Evolutionary conservation across 2,329 filamentous ascomycete species (phyloP).

Genomic region (Scytalidium sp.): DNA sequence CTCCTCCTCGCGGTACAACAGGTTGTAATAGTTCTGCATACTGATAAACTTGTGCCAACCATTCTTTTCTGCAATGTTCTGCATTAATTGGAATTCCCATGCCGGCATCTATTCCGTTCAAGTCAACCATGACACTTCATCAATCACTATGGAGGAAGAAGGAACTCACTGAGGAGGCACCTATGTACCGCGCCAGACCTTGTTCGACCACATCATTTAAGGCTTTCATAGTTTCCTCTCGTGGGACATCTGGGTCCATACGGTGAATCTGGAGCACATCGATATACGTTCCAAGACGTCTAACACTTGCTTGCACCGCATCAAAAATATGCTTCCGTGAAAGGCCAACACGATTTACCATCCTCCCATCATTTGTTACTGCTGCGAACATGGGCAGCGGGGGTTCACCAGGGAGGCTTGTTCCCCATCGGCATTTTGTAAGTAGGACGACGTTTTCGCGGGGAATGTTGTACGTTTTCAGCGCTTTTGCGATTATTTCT

Average conservation of each 20-base stretch:
- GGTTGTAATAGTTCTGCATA: constrained; percentile 60
- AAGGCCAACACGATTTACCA: constrained; percentile 48
- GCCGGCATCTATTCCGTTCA: constrained; percentile 49
- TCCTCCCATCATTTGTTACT: constrained; percentile 7
- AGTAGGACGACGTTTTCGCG: constrained; percentile 61
- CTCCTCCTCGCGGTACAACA: constrained; percentile 59
- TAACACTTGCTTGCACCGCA: constrained; percentile 55
- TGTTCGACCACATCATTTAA: constrained; percentile 53
- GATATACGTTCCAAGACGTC: constrained; percentile 42
- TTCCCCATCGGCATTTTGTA: constrained; percentile 56
- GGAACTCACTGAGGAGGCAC: constrained; percentile 40
- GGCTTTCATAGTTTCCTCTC: constrained; percentile 57
- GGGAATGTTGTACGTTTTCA: constrained; percentile 61
- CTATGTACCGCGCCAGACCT: constrained; percentile 52
- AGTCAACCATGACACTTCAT: not conserved
- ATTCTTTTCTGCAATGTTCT: constrained; percentile 53
- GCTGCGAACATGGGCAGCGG: constrained; percentile 27
- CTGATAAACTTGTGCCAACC: constrained; percentile 59
- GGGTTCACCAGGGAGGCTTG: constrained; percentile 29
- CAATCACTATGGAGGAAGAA: no score
- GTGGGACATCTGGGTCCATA: constrained; percentile 44
- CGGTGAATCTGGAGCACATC: constrained; percentile 59
- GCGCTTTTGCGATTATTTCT: constrained; percentile 60
- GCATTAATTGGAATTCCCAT: constrained; percentile 50
- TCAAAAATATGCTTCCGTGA: constrained; percentile 61